Percentiles rank a stretch among this genome's conserved stretches.
Conservation (phyloP, 768 basidiomycete genomes). For the Calocera cornea region DNA sequence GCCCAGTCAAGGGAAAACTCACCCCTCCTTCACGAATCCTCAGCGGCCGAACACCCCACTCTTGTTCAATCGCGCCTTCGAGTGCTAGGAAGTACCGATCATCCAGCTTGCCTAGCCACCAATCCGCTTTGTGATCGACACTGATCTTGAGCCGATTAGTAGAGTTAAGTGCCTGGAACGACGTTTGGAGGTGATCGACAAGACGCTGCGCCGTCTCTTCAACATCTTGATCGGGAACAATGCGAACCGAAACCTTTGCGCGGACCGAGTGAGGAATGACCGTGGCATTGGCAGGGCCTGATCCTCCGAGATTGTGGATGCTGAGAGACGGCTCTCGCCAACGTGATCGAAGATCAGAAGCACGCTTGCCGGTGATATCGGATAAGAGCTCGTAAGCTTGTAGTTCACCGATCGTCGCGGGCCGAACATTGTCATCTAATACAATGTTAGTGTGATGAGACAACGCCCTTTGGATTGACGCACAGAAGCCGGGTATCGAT, state of each 20-base stretch:
- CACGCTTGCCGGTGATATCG: constrained; percentile 49
- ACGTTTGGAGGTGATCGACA: constrained; percentile 39
- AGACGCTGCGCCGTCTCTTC: constrained; percentile 52
- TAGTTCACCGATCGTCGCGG: constrained; percentile 52
- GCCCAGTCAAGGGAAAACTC: too few species aligned
- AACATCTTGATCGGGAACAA: constrained; percentile 86
- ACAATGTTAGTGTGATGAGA: background rate
- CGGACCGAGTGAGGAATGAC: constrained; percentile 76
- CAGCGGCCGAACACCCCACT: constrained; percentile 78
- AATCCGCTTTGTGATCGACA: constrained; percentile 75
- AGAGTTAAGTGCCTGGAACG: constrained; percentile 49
- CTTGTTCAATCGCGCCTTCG: constrained; percentile 65
- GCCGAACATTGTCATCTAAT: constrained; percentile 52
- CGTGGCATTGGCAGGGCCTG: constrained; percentile 70
- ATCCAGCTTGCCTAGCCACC: constrained; percentile 89
- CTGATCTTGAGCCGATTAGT: constrained; percentile 58
- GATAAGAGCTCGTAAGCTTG: constrained; percentile 56
- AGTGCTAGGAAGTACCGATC: constrained; percentile 78
- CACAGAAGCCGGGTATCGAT: constrained; percentile 71
- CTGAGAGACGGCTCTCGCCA: constrained; percentile 90
- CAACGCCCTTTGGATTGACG: constrained; percentile 22
- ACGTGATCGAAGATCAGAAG: constrained; percentile 54
- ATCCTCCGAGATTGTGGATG: constrained; percentile 70
- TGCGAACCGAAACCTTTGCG: constrained; percentile 78
- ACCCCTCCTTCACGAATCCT: constrained; percentile 90